These are phyloP conservation scores for Paradendryphiella salina DNA, from an alignment of 2,329 filamentous ascomycete species.

Conservation along the genomic window DNA sequence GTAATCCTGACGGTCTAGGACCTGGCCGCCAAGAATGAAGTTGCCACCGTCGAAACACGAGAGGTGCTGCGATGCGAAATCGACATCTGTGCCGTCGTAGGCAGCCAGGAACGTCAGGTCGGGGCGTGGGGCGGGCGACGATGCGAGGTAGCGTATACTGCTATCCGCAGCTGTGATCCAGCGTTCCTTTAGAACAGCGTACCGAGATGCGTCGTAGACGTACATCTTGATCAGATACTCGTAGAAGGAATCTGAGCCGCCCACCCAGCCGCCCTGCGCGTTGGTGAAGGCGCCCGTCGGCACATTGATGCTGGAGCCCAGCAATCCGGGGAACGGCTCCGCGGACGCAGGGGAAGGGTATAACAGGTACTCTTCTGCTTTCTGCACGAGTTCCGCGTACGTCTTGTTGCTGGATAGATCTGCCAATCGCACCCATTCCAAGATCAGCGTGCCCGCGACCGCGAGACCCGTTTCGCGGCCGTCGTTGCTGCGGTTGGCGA, in stretches of 20 bases:
- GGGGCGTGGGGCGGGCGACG: constrained; percentile 65
- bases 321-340: constrained; percentile 76
- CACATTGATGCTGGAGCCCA: constrained; percentile 70
- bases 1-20: constrained; percentile 67
- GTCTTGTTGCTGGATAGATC: constrained; percentile 70
- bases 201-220: constrained; percentile 71
- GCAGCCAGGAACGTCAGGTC: constrained; percentile 73
- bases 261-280: constrained; percentile 72
- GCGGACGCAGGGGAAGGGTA: constrained; percentile 63
- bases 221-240: constrained; percentile 94
- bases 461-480: constrained; percentile 71
- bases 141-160: constrained; percentile 70
- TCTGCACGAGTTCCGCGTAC: constrained; percentile 69
- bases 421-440: constrained; percentile 82
- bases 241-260: constrained; percentile 79
- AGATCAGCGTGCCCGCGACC: constrained; percentile 73
- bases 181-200: constrained; percentile 66
- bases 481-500: constrained; percentile 55
- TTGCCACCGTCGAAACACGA: constrained; percentile 85
- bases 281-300: constrained; percentile 68
- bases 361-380: constrained; percentile 70
- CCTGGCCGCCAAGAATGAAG: constrained; percentile 78
- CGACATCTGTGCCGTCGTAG: constrained; percentile 54
- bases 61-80: constrained; percentile 55
- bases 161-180: constrained; percentile 78